A percentile compares a stretch with the other conserved stretches of the same genome.
phyloP scores from a whole-genome alignment of 345 rosid genomes.

The Physaria fendleri region DNA sequence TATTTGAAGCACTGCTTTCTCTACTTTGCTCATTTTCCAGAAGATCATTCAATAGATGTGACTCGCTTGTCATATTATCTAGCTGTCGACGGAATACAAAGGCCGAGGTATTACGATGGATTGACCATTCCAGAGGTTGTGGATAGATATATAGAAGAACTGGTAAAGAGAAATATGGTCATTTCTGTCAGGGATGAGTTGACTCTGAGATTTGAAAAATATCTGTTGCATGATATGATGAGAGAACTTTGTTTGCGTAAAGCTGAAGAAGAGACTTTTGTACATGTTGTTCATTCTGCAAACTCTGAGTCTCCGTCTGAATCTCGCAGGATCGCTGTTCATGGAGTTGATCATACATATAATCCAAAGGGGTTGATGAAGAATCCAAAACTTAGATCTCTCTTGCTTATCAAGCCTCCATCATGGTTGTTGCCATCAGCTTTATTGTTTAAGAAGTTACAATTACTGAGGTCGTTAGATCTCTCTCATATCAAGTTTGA shows the following conservation, averaged over 20 bases:
- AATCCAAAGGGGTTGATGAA: neutral
- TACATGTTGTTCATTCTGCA: neutral
- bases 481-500: neutral
- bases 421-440: neutral
- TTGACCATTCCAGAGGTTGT: conserved; percentile 7
- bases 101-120: neutral
- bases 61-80: conserved; percentile 18
- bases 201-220: neutral
- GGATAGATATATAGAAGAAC: conserved; percentile 12
- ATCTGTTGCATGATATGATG: conserved; percentile 20
- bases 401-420: neutral
- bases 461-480: conserved; percentile 26
- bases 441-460: neutral
- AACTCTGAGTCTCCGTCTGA: neutral
- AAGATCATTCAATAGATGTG: conserved; percentile 16
- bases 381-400: neutral
- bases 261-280: conserved; percentile 21
- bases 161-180: conserved; percentile 30
- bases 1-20: conserved; percentile 13
- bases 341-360: neutral
- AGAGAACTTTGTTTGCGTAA: conserved; percentile 13
- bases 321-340: conserved; percentile 25
- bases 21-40: conserved; percentile 5
- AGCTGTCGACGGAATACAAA: conserved; percentile 31
- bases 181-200: neutral